A percentile compares a stretch with the other conserved stretches of the same genome.
These are phyloP conservation scores for Coniochaeta prunicola DNA, from an alignment of 2,329 filamentous ascomycete species.

Conservation along the genomic window DNA sequence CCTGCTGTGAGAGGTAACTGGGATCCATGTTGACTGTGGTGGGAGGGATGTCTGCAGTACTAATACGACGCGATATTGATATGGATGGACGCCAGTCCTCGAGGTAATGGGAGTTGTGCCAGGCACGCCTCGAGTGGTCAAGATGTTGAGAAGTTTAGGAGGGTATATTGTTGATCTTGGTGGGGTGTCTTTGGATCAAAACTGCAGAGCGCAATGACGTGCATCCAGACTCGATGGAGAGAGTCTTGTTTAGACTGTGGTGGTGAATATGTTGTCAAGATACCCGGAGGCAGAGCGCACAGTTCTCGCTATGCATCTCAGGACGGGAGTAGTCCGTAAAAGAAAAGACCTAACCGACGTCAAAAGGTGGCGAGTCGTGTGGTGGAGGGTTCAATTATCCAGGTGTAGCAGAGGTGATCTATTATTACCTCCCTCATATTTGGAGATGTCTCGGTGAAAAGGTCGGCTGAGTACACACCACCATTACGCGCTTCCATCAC, in stretches of 20 bases:
- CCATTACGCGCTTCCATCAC: neutral
- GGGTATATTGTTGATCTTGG: slow-evolving; percentile 9
- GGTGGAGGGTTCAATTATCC: neutral
- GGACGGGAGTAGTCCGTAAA: neutral
- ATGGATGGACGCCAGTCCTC: neutral
- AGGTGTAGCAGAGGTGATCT: neutral
- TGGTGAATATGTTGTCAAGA: slow-evolving; percentile 3
- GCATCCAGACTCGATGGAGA: slow-evolving; percentile 1
- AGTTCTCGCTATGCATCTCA: slow-evolving; percentile 8
- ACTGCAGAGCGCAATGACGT: slow-evolving; percentile 4
- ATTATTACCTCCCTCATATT: neutral
- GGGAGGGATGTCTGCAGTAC: neutral
- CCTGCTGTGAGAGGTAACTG: slow-evolving; percentile 87
- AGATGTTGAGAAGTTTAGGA: slow-evolving; percentile 6
- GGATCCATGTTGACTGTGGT: slow-evolving; percentile 63
- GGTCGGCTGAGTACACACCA: neutral
- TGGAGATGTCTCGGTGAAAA: neutral
- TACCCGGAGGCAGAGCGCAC: slow-evolving; percentile 4
- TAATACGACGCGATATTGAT: neutral
- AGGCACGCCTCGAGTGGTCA: neutral
- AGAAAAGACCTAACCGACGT: neutral
- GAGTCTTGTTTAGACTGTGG: slow-evolving; percentile 10
- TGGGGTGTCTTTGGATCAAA: slow-evolving; percentile 15
- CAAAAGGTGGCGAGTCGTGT: neutral
- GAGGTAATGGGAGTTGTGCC: neutral